phyloP scores from a whole-genome alignment of 2,329 filamentous ascomycete genomes.

The Phaeomoniella chlamydospora region DNA sequence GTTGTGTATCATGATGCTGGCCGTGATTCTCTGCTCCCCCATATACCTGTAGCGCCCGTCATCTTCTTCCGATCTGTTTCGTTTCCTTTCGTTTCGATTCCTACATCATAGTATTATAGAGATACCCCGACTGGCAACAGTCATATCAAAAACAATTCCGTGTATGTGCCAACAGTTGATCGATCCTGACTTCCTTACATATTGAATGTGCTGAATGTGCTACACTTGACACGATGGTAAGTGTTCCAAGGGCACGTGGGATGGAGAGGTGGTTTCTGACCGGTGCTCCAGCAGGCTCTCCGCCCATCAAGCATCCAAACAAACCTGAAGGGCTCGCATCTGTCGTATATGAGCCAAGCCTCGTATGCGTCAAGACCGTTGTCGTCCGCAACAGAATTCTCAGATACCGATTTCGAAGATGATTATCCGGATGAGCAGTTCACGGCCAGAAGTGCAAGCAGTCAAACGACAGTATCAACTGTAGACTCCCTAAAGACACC shows the following conservation, averaged over 20 bases:
- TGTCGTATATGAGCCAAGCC: conserved; percentile 8
- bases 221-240: neutral
- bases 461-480: conserved; percentile 75
- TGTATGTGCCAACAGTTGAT: too few relatives aligned
- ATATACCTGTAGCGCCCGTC: neutral
- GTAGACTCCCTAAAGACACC: conserved; percentile 76
- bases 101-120: neutral
- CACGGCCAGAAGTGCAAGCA: conserved; percentile 28
- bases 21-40: neutral
- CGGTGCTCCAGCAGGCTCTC: neutral
- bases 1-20: neutral
- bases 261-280: neutral
- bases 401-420: conserved; percentile 20
- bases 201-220: too few relatives aligned
- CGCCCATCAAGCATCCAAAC: neutral
- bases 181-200: too few relatives aligned
- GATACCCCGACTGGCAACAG: neutral
- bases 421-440: conserved; percentile 11
- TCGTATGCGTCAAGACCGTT: conserved; percentile 11
- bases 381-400: conserved; percentile 19
- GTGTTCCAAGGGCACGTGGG: neutral
- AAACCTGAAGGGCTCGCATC: conserved; percentile 3
- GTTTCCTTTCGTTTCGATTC: too few relatives aligned
- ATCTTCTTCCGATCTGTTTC: neutral
- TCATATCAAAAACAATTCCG: too few relatives aligned